Base-by-base conservation (phyloP, 1,284 basidiomycete species). In the Moesziomyces sp. region DNA sequence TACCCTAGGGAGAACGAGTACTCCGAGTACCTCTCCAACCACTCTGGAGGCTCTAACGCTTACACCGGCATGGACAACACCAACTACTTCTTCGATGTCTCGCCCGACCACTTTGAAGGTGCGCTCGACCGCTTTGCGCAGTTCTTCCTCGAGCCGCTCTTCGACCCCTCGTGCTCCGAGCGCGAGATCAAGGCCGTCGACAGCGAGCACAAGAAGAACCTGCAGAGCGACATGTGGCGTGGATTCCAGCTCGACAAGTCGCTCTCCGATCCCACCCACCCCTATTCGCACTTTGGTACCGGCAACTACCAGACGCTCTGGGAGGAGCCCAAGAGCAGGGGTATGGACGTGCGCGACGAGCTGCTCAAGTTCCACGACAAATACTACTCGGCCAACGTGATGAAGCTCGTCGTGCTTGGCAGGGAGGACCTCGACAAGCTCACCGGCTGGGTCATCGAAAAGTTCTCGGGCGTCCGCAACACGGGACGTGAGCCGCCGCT, bases 131-230 rank as follows among this genome's bases (percentile, higher is more conserved):
- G 95, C 30, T 99, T 99, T 85, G 88, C 95, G 0, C 91, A 91
- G 3, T 99, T 99, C 87, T 99, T 99, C 86, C 91, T 93, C 77
- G 91, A 90, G 43, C 97, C 97, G 0, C 88, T 97, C 53, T 99
- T 99, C 83, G 87, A 92, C 13, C 89, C 92, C 0, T 93, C 92
- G 18, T 96, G 96, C 84, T 96, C 96, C 0, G 89, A 92, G 55
- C 90, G 97, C 48, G 97, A 99, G 86, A 89, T 98, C 74, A 94
- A 95, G 76, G 97, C 97, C 1, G 97, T 99, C 40, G 92, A 99
- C 84, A 97, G 94, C 1, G 97, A 99, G 84, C 92, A 99, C 88
- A 94, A 94, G 87, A 99, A 99, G 87, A 99, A 99, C 83, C 88
- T 94, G 53, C 96, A 98, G 85, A 87, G 87, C n/a, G 96, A 99